Evolutionary conservation across 352 stramenopile species (phyloP), one percentile per base, ranked within the genome.

Genomic region (Pythium aristosporum): DNA sequence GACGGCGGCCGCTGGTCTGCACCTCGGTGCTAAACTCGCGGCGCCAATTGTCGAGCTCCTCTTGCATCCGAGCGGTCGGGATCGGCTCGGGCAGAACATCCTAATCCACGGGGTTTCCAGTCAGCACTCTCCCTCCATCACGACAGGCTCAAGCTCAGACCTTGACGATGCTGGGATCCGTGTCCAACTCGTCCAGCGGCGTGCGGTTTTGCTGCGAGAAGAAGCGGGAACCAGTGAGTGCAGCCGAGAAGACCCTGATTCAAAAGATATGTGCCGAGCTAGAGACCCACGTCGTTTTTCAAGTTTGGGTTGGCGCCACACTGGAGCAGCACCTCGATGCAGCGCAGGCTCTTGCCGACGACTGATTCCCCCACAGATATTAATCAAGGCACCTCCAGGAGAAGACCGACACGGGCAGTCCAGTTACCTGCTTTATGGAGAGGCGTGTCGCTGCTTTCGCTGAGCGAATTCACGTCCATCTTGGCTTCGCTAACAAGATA

Each of bases 401-500:
- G 25, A 10, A 61, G 25, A 30, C 28, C 11, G 23, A 1, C 30
- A 44, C 4, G 5, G 5, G 18, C 52, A 34, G 18, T 32, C 25
- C 46, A 43, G 25, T 42, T 15, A 91, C 81, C 81, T 68, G 84
- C 84, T 85, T 93, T 93, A 56, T 91, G 84, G 53, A 93, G 67
- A 20, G 84, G 82, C 12, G 84, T 93, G 63, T 91, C 82, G 52
- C 80, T 80, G 65, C 82, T 85, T 66, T 90, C 84, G 50, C 77
- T 93, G 2, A 51, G 42, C 15, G 61, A 56, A 49, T 93, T 89
- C 44, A 88, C 71, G 36, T 90, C 71, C 57, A 93, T 77, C 12
- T 79, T 76, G 46, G 61, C 67, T 9, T 61, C 64, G 15, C 55
- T 67, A 18, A 91, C 34, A 44, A 93, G 63, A 57, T 79, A 89